Evolutionary conservation across 78 protist species (phyloP).

Genomic region (Isochrysis galbana): DNA sequence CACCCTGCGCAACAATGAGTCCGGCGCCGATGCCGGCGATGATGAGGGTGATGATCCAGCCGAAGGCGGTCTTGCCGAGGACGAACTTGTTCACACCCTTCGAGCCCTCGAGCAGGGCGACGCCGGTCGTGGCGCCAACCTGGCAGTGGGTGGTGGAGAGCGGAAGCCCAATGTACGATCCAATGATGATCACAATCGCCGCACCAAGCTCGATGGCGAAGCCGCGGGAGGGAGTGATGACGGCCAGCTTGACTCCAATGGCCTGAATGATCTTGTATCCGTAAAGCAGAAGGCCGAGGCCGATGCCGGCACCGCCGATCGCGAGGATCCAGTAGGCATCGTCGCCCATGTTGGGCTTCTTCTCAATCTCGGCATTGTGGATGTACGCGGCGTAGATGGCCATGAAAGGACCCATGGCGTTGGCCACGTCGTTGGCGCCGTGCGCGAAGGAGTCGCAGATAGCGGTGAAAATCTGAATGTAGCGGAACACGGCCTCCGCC

Average conservation of each 20-base stretch:
- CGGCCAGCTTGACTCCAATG: background rate
- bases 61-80: no score
- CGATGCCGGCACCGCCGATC: background rate
- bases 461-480: constrained; percentile 21
- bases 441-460: constrained; percentile 28
- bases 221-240: background rate
- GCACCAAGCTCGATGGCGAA: background rate
- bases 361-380: no score
- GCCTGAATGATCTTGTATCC: background rate
- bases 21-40: no score
- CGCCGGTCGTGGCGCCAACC: no score
- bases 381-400: constrained; percentile 4
- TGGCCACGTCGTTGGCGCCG: constrained; percentile 43
- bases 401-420: constrained; percentile 34
- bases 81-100: no score
- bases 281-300: background rate
- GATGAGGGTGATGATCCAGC: no score
- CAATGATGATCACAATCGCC: no score
- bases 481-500: background rate
- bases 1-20: no score
- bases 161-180: no score
- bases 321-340: background rate
- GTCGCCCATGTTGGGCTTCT: no score
- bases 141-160: no score
- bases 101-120: no score